Evolutionary conservation across 306 rosid species (phyloP).

Genomic region (Potentilla sterilis): DNA sequence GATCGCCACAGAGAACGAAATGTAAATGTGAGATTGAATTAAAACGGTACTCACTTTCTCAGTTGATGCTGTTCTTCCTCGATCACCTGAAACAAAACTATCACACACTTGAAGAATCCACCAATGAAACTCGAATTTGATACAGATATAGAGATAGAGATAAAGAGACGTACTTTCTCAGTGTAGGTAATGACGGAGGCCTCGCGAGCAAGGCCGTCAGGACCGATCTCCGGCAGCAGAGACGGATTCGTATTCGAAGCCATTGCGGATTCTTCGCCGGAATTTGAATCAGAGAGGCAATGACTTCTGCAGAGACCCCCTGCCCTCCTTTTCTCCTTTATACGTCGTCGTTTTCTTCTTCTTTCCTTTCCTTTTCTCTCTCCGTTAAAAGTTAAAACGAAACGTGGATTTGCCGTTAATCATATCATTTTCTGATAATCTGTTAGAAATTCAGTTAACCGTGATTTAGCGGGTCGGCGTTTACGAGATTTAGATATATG

Average conservation of each 20-base stretch:
- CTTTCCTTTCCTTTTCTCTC: constrained; percentile 9
- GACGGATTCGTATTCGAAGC: constrained; percentile 47
- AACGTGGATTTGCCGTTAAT: constrained; percentile 18
- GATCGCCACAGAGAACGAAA: constrained; percentile 9
- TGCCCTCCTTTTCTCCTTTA: neutral
- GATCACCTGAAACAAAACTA: constrained; percentile 52
- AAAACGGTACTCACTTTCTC: constrained; percentile 47
- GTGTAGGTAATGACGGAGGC: constrained; percentile 78
- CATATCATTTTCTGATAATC: no score
- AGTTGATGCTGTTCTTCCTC: constrained; percentile 81
- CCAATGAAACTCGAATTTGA: neutral
- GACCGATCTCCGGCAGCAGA: constrained; percentile 78
- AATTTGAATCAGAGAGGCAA: constrained; percentile 13
- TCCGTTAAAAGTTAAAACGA: constrained; percentile 1
- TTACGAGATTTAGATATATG: neutral
- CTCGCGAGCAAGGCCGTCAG: constrained; percentile 81
- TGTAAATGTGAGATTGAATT: neutral
- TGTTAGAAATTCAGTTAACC: no score
- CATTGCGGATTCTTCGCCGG: constrained; percentile 33
- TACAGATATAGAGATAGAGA: neutral
- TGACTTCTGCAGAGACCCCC: constrained; percentile 1
- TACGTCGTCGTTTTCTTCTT: constrained; percentile 8
- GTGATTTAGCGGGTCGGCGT: neutral
- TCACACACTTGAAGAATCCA: constrained; percentile 13
- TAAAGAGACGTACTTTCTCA: constrained; percentile 57